Evolutionary conservation across 192 early-diverging fungal genomes (phyloP), one percentile per base, ranked within the genome.

Genomic region (Linnemannia elongata): DNA sequence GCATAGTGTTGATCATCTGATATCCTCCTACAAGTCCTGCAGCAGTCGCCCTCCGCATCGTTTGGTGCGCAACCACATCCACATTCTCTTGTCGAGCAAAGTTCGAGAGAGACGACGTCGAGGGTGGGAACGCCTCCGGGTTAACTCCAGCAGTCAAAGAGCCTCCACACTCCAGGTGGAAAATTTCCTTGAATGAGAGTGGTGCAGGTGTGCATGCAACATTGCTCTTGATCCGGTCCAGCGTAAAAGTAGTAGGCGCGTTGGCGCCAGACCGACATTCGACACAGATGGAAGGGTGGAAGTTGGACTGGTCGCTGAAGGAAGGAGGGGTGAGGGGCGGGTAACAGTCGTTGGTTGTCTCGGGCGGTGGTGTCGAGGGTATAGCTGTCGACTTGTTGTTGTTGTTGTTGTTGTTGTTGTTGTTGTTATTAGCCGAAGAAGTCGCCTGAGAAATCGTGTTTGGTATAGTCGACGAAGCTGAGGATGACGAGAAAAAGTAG

Each of bases 321-420:
- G 85, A 87, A 18, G 80, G 72, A 5, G 85, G 85, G 15, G 85
- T 87, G 47, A 87, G 52, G 0, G 85, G 85, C 30, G 85, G 85
- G 66, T 87, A 87, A 66, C 72, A 74, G 38, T 44, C 45, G 20
- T 77, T 15, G 33, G 60, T 33, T 66, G 60, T 4, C 30, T 87
- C 85, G 22, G 85, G 85, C 24, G 85, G 85, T 33, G 85, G 85
- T 27, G 85, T 87, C 20, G 71, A 63, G 72, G 85, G 85, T 81
- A 86, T 80, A 73, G 83, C 78, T 5, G 77, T 76, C 52, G 71
- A 69, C 54, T 38, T 74, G 33, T 6, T n/a, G 18, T 36, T 39
- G 3, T 39, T 39, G 38, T 39, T 39, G 38, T 39, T 38, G 4
- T 38, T 39, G 38, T 39, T 39, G 38, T 39, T 39, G 38, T 6